Conservation (phyloP, 768 basidiomycete genomes). For the Paxillus involutus region DNA sequence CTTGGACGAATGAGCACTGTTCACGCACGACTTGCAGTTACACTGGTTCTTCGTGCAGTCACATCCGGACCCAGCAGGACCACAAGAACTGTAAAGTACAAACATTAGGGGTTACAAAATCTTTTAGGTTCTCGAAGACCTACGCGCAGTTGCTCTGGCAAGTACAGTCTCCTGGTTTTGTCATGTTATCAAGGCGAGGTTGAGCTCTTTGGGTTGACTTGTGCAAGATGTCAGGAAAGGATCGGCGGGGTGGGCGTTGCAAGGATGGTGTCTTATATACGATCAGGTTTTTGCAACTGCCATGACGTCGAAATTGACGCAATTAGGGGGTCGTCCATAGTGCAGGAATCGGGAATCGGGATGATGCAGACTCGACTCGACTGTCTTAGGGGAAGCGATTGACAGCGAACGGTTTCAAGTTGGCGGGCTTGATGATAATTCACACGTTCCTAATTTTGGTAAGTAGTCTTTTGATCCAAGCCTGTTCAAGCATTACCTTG, state of each 20-base stretch:
- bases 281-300: too few species aligned
- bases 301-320: conserved; percentile 4
- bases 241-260: too few species aligned
- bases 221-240: neutral
- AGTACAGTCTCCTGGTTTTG: conserved; percentile 18
- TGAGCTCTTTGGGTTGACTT: neutral
- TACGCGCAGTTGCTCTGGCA: conserved; percentile 31
- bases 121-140: neutral
- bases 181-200: conserved; percentile 15
- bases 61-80: conserved; percentile 31
- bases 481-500: too few species aligned
- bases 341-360: too few species aligned
- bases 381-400: too few species aligned
- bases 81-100: conserved; percentile 25
- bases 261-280: neutral
- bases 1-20: conserved; percentile 26
- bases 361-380: too few species aligned
- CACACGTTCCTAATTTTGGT: too few species aligned
- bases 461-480: too few species aligned
- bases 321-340: too few species aligned
- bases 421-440: too few species aligned
- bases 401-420: too few species aligned
- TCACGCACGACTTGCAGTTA: conserved; percentile 29
- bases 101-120: neutral
- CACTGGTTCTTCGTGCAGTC: conserved; percentile 30